These are phyloP conservation scores for Corylus avellana DNA, from an alignment of 306 rosid genomes.

Conservation along the genomic window DNA sequence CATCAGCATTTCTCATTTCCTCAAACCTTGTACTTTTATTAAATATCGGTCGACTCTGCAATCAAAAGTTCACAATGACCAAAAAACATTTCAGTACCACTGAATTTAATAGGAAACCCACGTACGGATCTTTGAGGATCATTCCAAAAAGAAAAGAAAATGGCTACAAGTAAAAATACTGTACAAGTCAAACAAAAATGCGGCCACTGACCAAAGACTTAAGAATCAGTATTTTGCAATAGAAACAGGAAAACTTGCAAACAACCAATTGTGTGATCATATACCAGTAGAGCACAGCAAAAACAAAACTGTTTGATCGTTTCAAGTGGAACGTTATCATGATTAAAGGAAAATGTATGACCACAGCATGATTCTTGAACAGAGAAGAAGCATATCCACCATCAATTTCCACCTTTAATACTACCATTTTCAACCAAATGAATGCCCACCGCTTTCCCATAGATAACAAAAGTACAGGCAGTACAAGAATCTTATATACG, in stretches of 20 bases:
- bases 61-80: conserved; percentile 18
- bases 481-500: not conserved
- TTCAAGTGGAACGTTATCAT: not conserved
- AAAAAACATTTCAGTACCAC: not conserved
- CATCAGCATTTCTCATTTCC: conserved; percentile 80
- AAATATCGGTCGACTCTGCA: conserved; percentile 95
- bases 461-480: not conserved
- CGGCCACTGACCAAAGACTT: not conserved
- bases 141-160: not conserved
- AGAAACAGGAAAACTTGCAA: conserved; percentile 1
- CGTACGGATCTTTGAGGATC: not conserved
- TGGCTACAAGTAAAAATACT: not conserved
- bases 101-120: not conserved
- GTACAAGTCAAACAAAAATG: not conserved
- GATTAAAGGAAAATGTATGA: not conserved
- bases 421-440: not conserved
- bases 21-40: conserved; percentile 95
- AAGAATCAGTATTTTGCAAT: not conserved
- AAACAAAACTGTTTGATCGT: not conserved
- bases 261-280: not conserved
- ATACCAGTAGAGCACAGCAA: not conserved
- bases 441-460: not conserved
- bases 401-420: not conserved
- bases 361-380: too few species aligned
- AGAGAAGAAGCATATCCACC: not conserved